Conservation (phyloP, 495 filamentous ascomycete genomes). For the Hypoxylon fuscum region DNA sequence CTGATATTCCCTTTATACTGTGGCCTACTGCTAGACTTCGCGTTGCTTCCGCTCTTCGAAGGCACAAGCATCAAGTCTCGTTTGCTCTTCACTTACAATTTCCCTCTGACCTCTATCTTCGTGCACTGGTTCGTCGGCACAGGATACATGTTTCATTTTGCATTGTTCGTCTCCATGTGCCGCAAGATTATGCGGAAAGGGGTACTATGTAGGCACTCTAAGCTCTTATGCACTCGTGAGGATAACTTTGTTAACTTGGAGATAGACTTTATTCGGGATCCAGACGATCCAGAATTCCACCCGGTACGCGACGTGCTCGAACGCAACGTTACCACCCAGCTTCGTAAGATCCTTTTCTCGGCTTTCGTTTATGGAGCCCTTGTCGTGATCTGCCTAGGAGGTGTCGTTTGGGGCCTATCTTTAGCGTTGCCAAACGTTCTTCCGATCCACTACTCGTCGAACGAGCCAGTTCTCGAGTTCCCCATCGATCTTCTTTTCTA, state of each 20-base stretch:
- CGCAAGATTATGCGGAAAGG: slow-evolving; percentile 94
- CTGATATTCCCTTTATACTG: slow-evolving; percentile 96
- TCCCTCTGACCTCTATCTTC: slow-evolving; percentile 88
- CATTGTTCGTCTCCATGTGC: slow-evolving; percentile 98
- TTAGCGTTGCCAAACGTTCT: slow-evolving; percentile 73
- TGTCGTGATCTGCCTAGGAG: slow-evolving; percentile 91
- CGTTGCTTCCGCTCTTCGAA: slow-evolving; percentile 88
- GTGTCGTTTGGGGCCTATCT: slow-evolving; percentile 92
- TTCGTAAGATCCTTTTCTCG: slow-evolving; percentile 95
- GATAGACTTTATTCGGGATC: slow-evolving; percentile 94
- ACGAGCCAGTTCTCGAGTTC: slow-evolving; percentile 90
- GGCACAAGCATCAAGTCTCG: slow-evolving; percentile 77
- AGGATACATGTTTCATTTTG: slow-evolving; percentile 99
- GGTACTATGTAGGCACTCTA: slow-evolving; percentile 77
- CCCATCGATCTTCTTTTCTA: slow-evolving; percentile 95
- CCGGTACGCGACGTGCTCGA: slow-evolving; percentile 97
- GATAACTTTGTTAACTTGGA: slow-evolving; percentile 39
- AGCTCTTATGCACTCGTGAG: not conserved
- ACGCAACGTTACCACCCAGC: slow-evolving; percentile 88
- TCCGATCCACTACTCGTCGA: slow-evolving; percentile 91
- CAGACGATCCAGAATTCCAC: slow-evolving; percentile 98
- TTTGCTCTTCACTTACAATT: slow-evolving; percentile 74
- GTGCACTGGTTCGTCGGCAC: slow-evolving; percentile 99
- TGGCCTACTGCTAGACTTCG: slow-evolving; percentile 87
- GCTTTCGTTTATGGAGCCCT: slow-evolving; percentile 94